Conservation (phyloP, 1,284 basidiomycete genomes). For the Trametes pubescens region DNA sequence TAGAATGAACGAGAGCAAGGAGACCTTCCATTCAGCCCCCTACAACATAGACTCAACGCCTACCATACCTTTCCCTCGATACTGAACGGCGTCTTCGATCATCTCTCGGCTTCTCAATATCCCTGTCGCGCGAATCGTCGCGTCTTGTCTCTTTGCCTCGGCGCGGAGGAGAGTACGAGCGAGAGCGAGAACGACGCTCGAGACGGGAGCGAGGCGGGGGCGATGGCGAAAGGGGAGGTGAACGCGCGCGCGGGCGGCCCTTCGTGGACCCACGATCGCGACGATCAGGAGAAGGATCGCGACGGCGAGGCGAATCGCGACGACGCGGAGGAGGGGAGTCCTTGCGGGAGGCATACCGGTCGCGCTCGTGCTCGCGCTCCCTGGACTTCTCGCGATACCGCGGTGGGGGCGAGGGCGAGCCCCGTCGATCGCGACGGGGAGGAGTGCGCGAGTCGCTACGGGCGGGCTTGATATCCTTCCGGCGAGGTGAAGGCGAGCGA, state of each 20-base stretch:
- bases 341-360: conserved; percentile 36
- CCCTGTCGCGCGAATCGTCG: conserved; percentile 33
- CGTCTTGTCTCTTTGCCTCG: conserved; percentile 33
- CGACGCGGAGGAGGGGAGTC: conserved; percentile 34
- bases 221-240: conserved; percentile 40
- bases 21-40: conserved; percentile 30
- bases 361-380: conserved; percentile 35
- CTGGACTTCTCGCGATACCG: conserved; percentile 39
- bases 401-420: conserved; percentile 35
- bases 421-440: conserved; percentile 32
- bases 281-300: conserved; percentile 43
- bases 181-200: conserved; percentile 36
- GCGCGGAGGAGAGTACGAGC: conserved; percentile 30
- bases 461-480: conserved; percentile 32
- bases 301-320: conserved; percentile 27
- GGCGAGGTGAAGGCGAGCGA: conserved; percentile 43
- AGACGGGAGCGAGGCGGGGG: conserved; percentile 39
- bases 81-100: conserved; percentile 33
- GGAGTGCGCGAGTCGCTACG: conserved; percentile 37
- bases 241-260: conserved; percentile 32
- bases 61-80: conserved; percentile 34
- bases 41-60: conserved; percentile 20
- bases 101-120: conserved; percentile 22
- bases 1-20: conserved; percentile 1
- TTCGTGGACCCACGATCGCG: conserved; percentile 31